Evolutionary conservation across 495 filamentous ascomycete genomes (phyloP).

Genomic region (Alectoria sarmentosa): DNA sequence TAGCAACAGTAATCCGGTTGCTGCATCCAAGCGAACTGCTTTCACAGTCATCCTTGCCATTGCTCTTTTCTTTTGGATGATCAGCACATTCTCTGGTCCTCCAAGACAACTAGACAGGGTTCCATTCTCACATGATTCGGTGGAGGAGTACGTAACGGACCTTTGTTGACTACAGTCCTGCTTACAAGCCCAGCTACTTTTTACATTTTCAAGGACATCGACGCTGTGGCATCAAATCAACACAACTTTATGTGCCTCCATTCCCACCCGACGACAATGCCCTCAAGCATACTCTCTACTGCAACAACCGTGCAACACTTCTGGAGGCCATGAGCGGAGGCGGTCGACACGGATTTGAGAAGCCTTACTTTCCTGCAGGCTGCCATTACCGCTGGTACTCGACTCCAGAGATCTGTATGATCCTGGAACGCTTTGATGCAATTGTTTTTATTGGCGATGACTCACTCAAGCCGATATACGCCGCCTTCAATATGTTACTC

Average conservation of each 20-base stretch:
- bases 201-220: constrained; percentile 38
- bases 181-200: constrained; percentile 34
- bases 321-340: constrained; percentile 42
- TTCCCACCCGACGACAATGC: constrained; percentile 13
- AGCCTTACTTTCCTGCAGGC: constrained; percentile 33
- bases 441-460: constrained; percentile 43
- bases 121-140: constrained; percentile 17
- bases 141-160: constrained; percentile 24
- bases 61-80: constrained; percentile 17
- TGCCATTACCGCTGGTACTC: constrained; percentile 45
- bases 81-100: constrained; percentile 1
- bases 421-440: constrained; percentile 41
- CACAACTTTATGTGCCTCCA: constrained; percentile 38
- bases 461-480: constrained; percentile 38
- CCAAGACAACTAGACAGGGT: constrained; percentile 22
- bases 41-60: constrained; percentile 15
- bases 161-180: background rate
- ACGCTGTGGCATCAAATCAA: constrained; percentile 40
- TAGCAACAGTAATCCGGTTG: constrained; percentile 10
- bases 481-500: constrained; percentile 44
- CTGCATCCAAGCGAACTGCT: constrained; percentile 12
- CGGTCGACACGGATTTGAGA: constrained; percentile 42
- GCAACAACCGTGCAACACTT: constrained; percentile 34
- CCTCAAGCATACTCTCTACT: constrained; percentile 29
- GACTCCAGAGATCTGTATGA: constrained; percentile 41